Conservation (phyloP, 148 eudicot species). For the Spergularia bocconei region DNA sequence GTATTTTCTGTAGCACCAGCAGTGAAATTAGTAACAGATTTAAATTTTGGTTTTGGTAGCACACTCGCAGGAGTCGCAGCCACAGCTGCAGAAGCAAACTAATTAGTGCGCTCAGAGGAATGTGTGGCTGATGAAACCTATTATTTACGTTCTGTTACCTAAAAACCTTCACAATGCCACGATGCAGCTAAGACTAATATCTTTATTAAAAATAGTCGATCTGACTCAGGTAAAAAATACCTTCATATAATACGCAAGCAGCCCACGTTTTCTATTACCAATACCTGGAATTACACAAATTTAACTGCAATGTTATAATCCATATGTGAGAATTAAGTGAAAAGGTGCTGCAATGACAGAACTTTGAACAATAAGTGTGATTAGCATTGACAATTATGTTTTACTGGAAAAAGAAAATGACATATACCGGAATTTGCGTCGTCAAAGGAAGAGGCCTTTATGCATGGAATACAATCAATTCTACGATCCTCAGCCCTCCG, state of each 20-base stretch:
- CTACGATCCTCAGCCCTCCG: slow-evolving; percentile 83
- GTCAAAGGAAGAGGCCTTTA: slow-evolving; percentile 48
- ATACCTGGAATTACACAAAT: slow-evolving; percentile 43
- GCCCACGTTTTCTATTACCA: slow-evolving; percentile 59
- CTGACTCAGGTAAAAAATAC: slow-evolving; percentile 32
- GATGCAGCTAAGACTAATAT: background rate
- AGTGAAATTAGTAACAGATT: background rate
- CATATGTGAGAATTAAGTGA: background rate
- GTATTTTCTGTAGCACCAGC: background rate
- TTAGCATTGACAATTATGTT: background rate
- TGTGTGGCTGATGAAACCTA: background rate
- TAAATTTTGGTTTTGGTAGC: background rate
- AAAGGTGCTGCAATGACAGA: background rate
- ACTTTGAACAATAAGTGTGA: background rate
- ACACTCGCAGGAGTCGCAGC: background rate
- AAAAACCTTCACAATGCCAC: background rate
- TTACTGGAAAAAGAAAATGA: background rate
- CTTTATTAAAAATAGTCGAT: background rate
- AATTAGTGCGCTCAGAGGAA: background rate
- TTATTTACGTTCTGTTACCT: background rate
- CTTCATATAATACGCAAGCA: slow-evolving; percentile 93
- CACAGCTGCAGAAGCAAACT: background rate
- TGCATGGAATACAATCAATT: slow-evolving; percentile 91
- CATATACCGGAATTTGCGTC: slow-evolving; percentile 60
- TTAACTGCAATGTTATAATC: slow-evolving; percentile 19